A percentile compares a stretch with the other conserved stretches of the same genome.
Evolutionary conservation across 345 rosid genomes (phyloP).

Genomic region (Triadica sebifera): DNA sequence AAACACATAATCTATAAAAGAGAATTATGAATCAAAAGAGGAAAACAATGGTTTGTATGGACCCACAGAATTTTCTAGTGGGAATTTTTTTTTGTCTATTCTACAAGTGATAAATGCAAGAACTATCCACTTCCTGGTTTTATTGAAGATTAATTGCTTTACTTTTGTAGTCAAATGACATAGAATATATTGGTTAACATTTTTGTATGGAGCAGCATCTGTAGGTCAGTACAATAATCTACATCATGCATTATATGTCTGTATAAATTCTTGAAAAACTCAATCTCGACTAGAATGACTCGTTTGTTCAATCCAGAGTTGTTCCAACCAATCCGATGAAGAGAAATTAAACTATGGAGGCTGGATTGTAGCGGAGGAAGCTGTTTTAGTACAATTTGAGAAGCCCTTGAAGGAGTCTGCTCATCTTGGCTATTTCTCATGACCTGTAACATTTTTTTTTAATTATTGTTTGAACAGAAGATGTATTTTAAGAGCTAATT

Average conservation of each 20-base stretch:
- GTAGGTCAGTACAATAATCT: background rate
- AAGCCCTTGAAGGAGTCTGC: slow-evolving; percentile 34
- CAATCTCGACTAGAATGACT: background rate
- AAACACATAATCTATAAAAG: background rate
- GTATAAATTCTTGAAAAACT: background rate
- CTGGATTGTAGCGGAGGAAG: slow-evolving; percentile 65
- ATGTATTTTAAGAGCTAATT: background rate
- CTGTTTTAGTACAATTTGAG: slow-evolving; percentile 56
- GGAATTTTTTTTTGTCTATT: too few relatives aligned
- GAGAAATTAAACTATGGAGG: slow-evolving; percentile 25
- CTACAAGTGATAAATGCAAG: background rate
- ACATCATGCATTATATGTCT: background rate
- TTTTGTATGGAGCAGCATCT: background rate
- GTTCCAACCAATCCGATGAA: slow-evolving; percentile 32
- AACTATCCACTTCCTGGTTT: background rate
- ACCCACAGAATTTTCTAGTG: background rate
- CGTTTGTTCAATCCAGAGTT: slow-evolving; percentile 44
- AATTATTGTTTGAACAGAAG: too few relatives aligned
- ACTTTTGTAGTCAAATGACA: background rate
- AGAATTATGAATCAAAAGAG: background rate
- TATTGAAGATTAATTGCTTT: background rate
- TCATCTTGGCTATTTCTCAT: slow-evolving; percentile 38
- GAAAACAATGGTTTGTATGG: background rate
- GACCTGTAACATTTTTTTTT: slow-evolving; percentile 17
- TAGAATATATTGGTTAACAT: background rate